Percentiles rank a stretch among this genome's conserved stretches.
These are phyloP conservation scores for Euphorbia lathyris DNA, from an alignment of 345 rosid genomes.

Conservation along the genomic window DNA sequence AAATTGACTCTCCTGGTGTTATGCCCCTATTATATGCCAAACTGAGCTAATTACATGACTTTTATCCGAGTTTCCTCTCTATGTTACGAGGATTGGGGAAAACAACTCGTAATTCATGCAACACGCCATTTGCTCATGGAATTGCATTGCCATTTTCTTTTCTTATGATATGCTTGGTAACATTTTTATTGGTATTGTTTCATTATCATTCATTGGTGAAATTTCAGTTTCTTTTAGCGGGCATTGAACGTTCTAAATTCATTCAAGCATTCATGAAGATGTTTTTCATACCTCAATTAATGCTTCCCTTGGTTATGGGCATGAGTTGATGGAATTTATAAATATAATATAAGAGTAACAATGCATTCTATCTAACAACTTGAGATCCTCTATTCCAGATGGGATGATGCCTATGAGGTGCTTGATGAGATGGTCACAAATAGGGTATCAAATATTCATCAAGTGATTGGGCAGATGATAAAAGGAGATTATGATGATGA, in stretches of 20 bases:
- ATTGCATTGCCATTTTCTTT: neutral
- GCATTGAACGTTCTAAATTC: conserved; percentile 1
- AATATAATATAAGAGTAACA: neutral
- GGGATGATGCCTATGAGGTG: conserved; percentile 69
- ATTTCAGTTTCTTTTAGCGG: too few species aligned
- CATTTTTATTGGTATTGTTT: too few species aligned
- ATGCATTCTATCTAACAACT: conserved; percentile 14
- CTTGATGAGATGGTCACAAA: conserved; percentile 75
- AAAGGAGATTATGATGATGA: conserved; percentile 85
- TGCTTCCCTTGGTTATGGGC: neutral
- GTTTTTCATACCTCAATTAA: neutral
- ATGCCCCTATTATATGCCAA: neutral
- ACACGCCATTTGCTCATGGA: neutral
- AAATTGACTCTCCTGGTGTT: neutral
- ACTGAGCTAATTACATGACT: neutral
- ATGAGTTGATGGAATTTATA: neutral
- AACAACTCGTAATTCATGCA: neutral
- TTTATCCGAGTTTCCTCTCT: neutral
- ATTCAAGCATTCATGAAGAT: neutral
- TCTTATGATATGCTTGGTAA: neutral
- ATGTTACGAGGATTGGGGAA: neutral
- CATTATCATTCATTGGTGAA: neutral
- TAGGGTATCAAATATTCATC: conserved; percentile 76
- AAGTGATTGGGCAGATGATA: conserved; percentile 89
- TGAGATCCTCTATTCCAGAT: conserved; percentile 44